Conservation (phyloP, 2,329 filamentous ascomycete genomes). For the Aspergillus japonicus region DNA sequence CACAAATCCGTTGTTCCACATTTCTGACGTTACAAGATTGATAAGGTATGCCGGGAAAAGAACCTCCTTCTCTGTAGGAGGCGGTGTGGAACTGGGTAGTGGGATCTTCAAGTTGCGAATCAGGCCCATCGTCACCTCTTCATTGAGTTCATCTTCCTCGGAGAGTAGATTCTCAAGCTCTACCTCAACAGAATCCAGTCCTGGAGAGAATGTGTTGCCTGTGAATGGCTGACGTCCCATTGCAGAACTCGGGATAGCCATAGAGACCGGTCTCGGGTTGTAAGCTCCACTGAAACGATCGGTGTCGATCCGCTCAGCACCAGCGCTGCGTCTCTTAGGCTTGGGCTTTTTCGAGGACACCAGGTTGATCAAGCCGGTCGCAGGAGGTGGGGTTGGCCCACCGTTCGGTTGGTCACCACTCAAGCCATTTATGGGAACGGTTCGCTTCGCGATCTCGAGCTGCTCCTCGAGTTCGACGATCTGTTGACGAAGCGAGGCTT, state of each 20-base stretch:
- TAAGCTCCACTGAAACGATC: constrained; percentile 91
- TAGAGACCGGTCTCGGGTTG: constrained; percentile 92
- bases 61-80: constrained; percentile 96
- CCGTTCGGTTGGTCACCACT: constrained; percentile 66
- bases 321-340: constrained; percentile 74
- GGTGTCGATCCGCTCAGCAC: constrained; percentile 76
- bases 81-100: constrained; percentile 77
- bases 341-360: constrained; percentile 97
- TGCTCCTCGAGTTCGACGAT: constrained; percentile 88
- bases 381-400: constrained; percentile 52
- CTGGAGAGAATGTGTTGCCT: constrained; percentile 74
- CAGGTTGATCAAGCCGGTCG: constrained; percentile 87
- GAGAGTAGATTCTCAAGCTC: constrained; percentile 92
- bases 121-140: constrained; percentile 93
- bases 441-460: constrained; percentile 79
- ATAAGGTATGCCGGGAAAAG: constrained; percentile 98
- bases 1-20: constrained; percentile 99
- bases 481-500: constrained; percentile 80
- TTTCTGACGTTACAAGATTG: constrained; percentile 97
- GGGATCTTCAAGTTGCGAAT: constrained; percentile 98
- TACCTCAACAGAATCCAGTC: constrained; percentile 86
- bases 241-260: constrained; percentile 66
- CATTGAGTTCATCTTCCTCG: constrained; percentile 92
- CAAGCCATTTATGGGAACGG: constrained; percentile 66
- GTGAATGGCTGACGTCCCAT: constrained; percentile 68